Percentiles rank a stretch among this genome's conserved stretches.
Evolutionary conservation across 2,329 filamentous ascomycete genomes (phyloP).

Genomic region (Neospermospora avenae): DNA sequence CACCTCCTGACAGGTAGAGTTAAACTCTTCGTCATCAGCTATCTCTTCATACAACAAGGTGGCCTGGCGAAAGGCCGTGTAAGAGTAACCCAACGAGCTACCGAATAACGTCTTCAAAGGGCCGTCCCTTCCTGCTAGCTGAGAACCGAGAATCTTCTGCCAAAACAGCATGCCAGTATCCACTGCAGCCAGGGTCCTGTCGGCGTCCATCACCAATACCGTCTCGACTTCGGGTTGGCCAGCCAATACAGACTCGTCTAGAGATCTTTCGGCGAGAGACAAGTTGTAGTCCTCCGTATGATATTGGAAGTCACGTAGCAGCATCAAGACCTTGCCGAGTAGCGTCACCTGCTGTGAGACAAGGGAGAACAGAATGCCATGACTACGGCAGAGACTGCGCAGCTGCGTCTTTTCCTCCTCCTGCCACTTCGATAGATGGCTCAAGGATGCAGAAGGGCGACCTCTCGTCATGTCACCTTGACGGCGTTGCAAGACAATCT

Average conservation of each 20-base stretch:
- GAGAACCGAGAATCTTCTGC: constrained; percentile 25
- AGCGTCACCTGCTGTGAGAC: background rate
- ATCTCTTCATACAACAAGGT: constrained; percentile 50
- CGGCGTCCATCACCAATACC: constrained; percentile 56
- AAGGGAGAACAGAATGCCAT: constrained; percentile 38
- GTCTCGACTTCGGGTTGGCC: constrained; percentile 36
- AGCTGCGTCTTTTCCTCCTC: constrained; percentile 43
- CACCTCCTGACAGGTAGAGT: constrained; percentile 43
- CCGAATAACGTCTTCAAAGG: constrained; percentile 47
- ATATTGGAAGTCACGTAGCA: constrained; percentile 39
- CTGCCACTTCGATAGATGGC: constrained; percentile 46
- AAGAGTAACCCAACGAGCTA: constrained; percentile 46
- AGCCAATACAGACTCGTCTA: constrained; percentile 19
- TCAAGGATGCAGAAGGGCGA: constrained; percentile 36
- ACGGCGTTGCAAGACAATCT: constrained; percentile 40
- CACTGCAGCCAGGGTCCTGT: constrained; percentile 48
- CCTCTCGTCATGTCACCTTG: constrained; percentile 37
- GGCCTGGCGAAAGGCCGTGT: constrained; percentile 53
- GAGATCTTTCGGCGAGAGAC: constrained; percentile 1
- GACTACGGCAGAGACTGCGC: constrained; percentile 41
- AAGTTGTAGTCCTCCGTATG: constrained; percentile 42
- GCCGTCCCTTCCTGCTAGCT: background rate
- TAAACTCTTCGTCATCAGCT: constrained; percentile 39
- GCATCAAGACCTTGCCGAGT: background rate
- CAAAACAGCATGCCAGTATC: constrained; percentile 53